phyloP scores from a whole-genome alignment of 2,329 filamentous ascomycete genomes.

The Pseudogymnoascus sp. region DNA sequence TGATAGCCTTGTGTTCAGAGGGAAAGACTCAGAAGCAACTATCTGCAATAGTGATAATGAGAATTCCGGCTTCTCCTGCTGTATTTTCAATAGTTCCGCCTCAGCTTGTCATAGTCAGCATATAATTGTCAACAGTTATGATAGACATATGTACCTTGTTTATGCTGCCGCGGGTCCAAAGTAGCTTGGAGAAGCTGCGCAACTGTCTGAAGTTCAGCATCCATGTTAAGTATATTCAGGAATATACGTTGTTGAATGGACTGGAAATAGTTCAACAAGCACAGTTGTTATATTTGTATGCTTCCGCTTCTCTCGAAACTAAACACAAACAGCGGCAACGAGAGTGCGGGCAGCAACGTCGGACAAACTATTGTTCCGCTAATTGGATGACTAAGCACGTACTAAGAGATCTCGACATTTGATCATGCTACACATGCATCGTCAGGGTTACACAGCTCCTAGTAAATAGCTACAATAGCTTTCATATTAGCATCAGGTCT shows the following conservation, averaged over 20 bases:
- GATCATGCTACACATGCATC: not conserved
- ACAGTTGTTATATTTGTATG: slow-evolving; percentile 9
- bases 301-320: slow-evolving; percentile 10
- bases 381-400: not conserved
- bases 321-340: slow-evolving; percentile 11
- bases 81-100: slow-evolving; percentile 59
- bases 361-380: not conserved
- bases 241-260: slow-evolving; percentile 8
- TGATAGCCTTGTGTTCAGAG: slow-evolving; percentile 73
- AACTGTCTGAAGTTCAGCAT: slow-evolving; percentile 53
- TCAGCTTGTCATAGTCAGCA: slow-evolving; percentile 56
- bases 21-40: slow-evolving; percentile 66
- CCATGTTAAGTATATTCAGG: slow-evolving; percentile 39
- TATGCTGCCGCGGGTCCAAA: slow-evolving; percentile 78
- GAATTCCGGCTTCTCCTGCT: slow-evolving; percentile 79
- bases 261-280: slow-evolving; percentile 3
- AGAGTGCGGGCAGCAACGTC: slow-evolving; percentile 5
- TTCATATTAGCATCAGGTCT: not conserved
- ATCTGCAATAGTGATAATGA: slow-evolving; percentile 84
- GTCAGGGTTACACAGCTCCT: slow-evolving; percentile 1
- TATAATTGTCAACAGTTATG: slow-evolving; percentile 24
- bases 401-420: slow-evolving; percentile 2
- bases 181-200: slow-evolving; percentile 85
- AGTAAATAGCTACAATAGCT: not conserved
- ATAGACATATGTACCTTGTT: slow-evolving; percentile 60